phyloP scores from a whole-genome alignment of 2,329 filamentous ascomycete genomes.

The Cercospora berteroae region DNA sequence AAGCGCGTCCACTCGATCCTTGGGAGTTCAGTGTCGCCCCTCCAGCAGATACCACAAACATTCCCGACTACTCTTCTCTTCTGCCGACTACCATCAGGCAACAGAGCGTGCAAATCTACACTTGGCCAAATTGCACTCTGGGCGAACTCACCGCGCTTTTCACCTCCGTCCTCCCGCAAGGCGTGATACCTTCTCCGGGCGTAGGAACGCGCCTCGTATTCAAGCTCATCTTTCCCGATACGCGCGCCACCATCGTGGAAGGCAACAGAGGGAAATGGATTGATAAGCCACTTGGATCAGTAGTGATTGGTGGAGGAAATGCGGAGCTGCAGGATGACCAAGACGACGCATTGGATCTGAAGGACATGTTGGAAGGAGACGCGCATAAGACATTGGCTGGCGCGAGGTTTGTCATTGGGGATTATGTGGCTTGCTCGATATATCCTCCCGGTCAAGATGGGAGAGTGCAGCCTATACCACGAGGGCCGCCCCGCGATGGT shows the following conservation, averaged over 20 bases:
- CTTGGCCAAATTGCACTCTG: conserved; percentile 78
- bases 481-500: conserved; percentile 32
- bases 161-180: conserved; percentile 61
- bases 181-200: conserved; percentile 68
- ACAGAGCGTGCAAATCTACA: conserved; percentile 69
- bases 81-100: conserved; percentile 51
- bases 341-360: conserved; percentile 30
- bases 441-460: conserved; percentile 73
- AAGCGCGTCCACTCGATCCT: conserved; percentile 69
- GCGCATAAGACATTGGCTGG: conserved; percentile 72
- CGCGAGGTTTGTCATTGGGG: conserved; percentile 79
- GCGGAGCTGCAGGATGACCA: conserved; percentile 36
- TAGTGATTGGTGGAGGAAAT: conserved; percentile 62
- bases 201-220: conserved; percentile 84
- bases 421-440: conserved; percentile 82
- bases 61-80: conserved; percentile 50
- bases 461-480: conserved; percentile 63
- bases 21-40: conserved; percentile 63
- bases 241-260: conserved; percentile 47
- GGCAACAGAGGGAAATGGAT: conserved; percentile 62
- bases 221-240: conserved; percentile 80
- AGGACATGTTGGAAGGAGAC: conserved; percentile 51
- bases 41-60: conserved; percentile 40
- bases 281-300: conserved; percentile 76
- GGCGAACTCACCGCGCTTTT: conserved; percentile 78